phyloP scores from a whole-genome alignment of 2,329 filamentous ascomycete species.

The Colletotrichum somersetense region DNA sequence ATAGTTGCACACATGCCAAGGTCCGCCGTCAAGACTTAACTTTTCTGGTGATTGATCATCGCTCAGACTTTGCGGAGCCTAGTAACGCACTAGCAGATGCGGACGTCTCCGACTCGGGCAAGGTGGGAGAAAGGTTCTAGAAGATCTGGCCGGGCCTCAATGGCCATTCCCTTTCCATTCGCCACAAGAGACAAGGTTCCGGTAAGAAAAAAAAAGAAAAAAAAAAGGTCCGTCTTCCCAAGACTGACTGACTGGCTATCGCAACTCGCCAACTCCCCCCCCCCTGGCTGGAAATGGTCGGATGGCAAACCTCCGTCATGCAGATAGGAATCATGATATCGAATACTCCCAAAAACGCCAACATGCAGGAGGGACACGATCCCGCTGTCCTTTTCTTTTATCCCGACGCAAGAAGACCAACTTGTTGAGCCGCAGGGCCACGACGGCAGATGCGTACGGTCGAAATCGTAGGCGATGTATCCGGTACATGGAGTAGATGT shows the following conservation, averaged over 20 bases:
- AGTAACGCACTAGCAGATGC: slow-evolving; percentile 15
- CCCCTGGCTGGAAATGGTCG: neutral
- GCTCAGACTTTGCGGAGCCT: neutral
- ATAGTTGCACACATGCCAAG: neutral
- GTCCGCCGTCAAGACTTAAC: neutral
- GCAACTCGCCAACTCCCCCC: neutral
- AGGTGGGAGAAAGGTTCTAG: slow-evolving; percentile 35
- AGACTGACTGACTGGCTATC: neutral
- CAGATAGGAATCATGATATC: slow-evolving; percentile 5
- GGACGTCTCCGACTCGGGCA: slow-evolving; percentile 25
- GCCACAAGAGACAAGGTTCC: slow-evolving; percentile 22
- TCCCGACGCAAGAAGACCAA: neutral
- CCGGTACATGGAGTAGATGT: slow-evolving; percentile 3
- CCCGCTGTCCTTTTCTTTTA: no score
- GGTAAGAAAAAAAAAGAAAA: no score
- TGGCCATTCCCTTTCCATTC: slow-evolving; percentile 2
- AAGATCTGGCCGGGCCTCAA: slow-evolving; percentile 12
- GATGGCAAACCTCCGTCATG: slow-evolving; percentile 13
- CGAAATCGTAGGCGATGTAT: slow-evolving; percentile 3
- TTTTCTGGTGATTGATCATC: slow-evolving; percentile 16
- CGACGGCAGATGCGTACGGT: slow-evolving; percentile 10
- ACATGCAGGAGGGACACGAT: neutral
- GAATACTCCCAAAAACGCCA: neutral
- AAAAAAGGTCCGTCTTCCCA: neutral
- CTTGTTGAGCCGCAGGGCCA: slow-evolving; percentile 30